Conservation (phyloP, 2,329 filamentous ascomycete genomes). For the Fusarium metavorans region DNA sequence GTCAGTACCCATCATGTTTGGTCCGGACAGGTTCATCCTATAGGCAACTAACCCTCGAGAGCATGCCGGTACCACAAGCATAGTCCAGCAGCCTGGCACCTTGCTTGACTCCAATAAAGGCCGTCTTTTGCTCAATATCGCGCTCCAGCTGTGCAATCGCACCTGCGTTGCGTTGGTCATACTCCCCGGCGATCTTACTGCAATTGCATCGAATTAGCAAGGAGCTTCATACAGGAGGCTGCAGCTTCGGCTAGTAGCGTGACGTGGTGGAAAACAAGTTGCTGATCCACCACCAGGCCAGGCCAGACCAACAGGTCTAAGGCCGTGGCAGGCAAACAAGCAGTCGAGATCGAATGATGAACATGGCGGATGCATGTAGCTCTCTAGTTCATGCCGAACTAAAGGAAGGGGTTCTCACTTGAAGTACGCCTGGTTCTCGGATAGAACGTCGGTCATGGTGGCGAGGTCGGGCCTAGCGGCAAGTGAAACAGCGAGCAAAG, state of each 20-base stretch:
- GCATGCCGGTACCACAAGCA: slow-evolving; percentile 77
- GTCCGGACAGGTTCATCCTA: background rate
- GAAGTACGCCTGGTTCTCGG: slow-evolving; percentile 56
- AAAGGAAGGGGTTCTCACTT: slow-evolving; percentile 50
- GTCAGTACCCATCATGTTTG: slow-evolving; percentile 1
- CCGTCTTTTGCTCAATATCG: slow-evolving; percentile 63
- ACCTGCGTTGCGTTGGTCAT: slow-evolving; percentile 66
- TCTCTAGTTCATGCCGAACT: background rate
- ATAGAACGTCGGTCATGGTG: slow-evolving; percentile 49
- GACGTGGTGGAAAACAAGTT: slow-evolving; percentile 9
- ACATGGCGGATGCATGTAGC: background rate
- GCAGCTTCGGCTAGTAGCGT: slow-evolving; percentile 14
- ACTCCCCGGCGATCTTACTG: slow-evolving; percentile 48
- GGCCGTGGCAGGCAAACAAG: background rate
- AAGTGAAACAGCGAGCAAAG: slow-evolving; percentile 18
- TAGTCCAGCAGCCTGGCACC: slow-evolving; percentile 75
- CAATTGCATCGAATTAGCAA: slow-evolving; percentile 31
- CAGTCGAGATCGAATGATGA: slow-evolving; percentile 8
- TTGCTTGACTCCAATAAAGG: slow-evolving; percentile 69
- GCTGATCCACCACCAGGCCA: background rate
- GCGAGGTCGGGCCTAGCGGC: slow-evolving; percentile 43
- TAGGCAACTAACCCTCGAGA: slow-evolving; percentile 67
- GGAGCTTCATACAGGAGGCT: slow-evolving; percentile 7
- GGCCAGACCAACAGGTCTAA: background rate
- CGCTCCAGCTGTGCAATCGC: slow-evolving; percentile 65